phyloP scores from a whole-genome alignment of 345 rosid species.

The Nasturtium officinale region DNA sequence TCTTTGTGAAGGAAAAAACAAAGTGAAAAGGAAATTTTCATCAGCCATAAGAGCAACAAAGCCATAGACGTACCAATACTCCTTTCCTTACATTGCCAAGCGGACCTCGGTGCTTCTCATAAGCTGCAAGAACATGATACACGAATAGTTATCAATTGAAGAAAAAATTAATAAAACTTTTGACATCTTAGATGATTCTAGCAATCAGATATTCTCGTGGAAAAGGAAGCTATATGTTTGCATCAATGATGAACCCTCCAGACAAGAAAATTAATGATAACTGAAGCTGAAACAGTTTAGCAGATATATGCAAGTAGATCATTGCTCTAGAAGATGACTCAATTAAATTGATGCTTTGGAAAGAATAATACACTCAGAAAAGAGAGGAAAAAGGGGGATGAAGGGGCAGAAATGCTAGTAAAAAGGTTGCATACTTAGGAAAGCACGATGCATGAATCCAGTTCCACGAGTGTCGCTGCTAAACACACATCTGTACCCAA shows the following conservation, averaged over 20 bases:
- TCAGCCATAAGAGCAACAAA: constrained; percentile 14
- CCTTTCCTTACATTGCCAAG: constrained; percentile 99
- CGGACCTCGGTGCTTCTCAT: constrained; percentile 80
- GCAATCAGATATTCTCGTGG: neutral
- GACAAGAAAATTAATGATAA: neutral
- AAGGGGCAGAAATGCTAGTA: constrained; percentile 5
- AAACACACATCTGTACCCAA: constrained; percentile 97
- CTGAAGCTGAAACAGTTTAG: neutral
- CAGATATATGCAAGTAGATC: neutral
- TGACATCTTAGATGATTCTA: constrained; percentile 10
- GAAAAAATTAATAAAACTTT: constrained; percentile 2
- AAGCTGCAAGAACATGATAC: constrained; percentile 53
- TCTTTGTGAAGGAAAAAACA: neutral
- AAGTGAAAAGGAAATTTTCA: constrained; percentile 5
- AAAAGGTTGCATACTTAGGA: constrained; percentile 63
- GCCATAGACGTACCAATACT: constrained; percentile 70
- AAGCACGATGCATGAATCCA: constrained; percentile 99
- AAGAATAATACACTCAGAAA: constrained; percentile 17
- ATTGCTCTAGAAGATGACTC: neutral
- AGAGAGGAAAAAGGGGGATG: neutral
- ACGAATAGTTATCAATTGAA: constrained; percentile 2
- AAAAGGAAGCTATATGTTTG: neutral
- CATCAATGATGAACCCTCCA: neutral
- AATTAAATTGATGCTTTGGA: neutral
- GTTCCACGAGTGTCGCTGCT: constrained; percentile 98